Conservation (phyloP, 2,329 filamentous ascomycete species). For the Aspergillus alliaceus region DNA sequence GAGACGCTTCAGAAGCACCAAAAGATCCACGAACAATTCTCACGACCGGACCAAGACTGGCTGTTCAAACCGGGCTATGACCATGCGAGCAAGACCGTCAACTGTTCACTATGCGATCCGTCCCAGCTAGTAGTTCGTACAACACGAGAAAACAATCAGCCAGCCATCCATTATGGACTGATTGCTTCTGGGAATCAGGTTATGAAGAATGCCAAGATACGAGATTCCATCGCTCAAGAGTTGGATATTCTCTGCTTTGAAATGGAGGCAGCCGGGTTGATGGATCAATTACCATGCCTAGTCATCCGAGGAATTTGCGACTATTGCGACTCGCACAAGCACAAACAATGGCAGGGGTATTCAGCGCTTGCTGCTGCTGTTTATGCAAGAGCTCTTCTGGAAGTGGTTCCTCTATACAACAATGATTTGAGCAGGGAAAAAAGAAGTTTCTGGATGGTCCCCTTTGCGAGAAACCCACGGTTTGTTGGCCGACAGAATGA, state of each 20-base stretch:
- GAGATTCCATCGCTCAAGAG: conserved; percentile 18
- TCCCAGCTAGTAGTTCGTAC: conserved; percentile 13
- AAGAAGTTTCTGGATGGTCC: too few relatives aligned
- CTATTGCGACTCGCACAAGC: not conserved
- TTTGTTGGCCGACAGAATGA: too few relatives aligned
- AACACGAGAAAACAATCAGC: conserved; percentile 7
- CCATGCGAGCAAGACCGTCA: not conserved
- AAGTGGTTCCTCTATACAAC: too few relatives aligned
- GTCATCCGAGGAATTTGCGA: too few relatives aligned
- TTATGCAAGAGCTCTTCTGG: not conserved
- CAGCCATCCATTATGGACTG: conserved; percentile 22
- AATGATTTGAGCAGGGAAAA: too few relatives aligned
- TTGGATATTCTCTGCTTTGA: too few relatives aligned
- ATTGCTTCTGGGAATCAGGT: conserved; percentile 29
- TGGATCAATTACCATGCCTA: too few relatives aligned
- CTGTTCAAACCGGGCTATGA: conserved; percentile 12
- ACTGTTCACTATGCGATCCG: conserved; percentile 16
- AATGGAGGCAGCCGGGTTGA: too few relatives aligned
- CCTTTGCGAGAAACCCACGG: too few relatives aligned
- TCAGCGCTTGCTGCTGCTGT: not conserved
- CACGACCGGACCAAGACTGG: conserved; percentile 13
- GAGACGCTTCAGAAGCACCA: not conserved
- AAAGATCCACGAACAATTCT: conserved; percentile 3
- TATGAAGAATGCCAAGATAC: conserved; percentile 18
- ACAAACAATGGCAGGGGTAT: not conserved